phyloP scores from a whole-genome alignment of 2,329 filamentous ascomycete genomes.

The Myotisia sp. region DNA sequence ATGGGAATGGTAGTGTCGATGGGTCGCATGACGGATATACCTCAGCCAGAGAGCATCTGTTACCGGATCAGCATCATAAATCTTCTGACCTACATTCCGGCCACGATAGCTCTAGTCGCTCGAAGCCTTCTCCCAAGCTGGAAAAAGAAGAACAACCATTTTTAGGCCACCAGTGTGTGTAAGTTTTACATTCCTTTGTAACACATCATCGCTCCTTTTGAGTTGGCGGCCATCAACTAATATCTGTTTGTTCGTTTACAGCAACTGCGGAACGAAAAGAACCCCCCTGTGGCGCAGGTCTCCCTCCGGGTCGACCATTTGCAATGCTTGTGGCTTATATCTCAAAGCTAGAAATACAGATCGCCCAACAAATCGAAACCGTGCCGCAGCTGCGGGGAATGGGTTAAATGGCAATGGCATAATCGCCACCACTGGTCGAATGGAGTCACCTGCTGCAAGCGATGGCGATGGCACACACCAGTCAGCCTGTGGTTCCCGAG shows the following conservation, averaged over 20 bases:
- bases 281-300: slow-evolving; percentile 92
- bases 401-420: slow-evolving; percentile 14
- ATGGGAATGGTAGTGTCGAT: slow-evolving; percentile 11
- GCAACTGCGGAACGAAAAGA: slow-evolving; percentile 87
- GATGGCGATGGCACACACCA: slow-evolving; percentile 18
- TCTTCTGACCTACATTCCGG: slow-evolving; percentile 11
- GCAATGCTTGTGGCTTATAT: slow-evolving; percentile 94
- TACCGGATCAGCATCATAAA: slow-evolving; percentile 8
- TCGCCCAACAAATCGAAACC: slow-evolving; percentile 79
- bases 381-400: slow-evolving; percentile 38
- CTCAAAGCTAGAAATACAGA: slow-evolving; percentile 84
- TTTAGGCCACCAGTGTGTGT: slow-evolving; percentile 30
- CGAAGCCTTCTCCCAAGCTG: slow-evolving; percentile 22
- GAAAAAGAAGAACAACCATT: slow-evolving; percentile 26
- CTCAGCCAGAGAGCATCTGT: slow-evolving; percentile 3
- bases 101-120: slow-evolving; percentile 10
- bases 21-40: neutral
- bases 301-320: slow-evolving; percentile 84
- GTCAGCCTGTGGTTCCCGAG: slow-evolving; percentile 37
- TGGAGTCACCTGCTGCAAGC: slow-evolving; percentile 22
- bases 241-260: slow-evolving; percentile 31
- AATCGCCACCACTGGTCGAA: slow-evolving; percentile 7
- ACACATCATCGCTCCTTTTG: neutral
- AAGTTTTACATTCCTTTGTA: slow-evolving; percentile 11
- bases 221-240: too few species aligned